Base-by-base conservation (phyloP, 108 stramenopile genomes). In the Stephanodiscus minutulus region DNA sequence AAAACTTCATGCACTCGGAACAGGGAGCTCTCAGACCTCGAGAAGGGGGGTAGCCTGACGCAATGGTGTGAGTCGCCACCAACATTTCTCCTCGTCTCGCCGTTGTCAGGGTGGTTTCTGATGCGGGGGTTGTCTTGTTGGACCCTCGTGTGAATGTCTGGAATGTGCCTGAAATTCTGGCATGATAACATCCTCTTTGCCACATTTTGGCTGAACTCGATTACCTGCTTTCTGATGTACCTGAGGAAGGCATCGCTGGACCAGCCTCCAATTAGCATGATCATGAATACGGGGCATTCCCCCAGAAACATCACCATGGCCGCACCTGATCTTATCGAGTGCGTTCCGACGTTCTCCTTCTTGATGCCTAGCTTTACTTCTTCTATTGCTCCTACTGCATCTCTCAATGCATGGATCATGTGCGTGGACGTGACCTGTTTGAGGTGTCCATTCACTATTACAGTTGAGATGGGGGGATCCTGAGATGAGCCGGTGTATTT, bases 301-400 rank as follows among this genome's bases (percentile, higher is more conserved):
- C 59, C 70, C 0, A 70, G 60, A n/a, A 21, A 70, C 59, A 70
- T 61, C 13, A 46, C 70, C 70, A 70, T 70, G 5, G 70, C 70
- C 2, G 60, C 58, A 15, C 46, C 70, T 6, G 39, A 70, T 39
- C 70, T 29, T 7, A 61, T 70, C 24, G 44, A 61, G 56, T 69
- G 68, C 24, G n/a, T 69, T 0, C 68, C 68, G 5, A 69, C 36
- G 12, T 69, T 20, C 10, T 61, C 60, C 17, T 15, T 22, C 4
- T 43, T 61, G 36, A 54, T 48, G 12, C 70, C 70, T 17, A 70
- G 31, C 27, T 7, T 48, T 3, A 4, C 44, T 27, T 61, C 46
- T 13, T 44, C 70, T 20, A 70, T 46, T 41, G 70, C 70, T 11
- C 22, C 24, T 27, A 17, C 39, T 29, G 41, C 43, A 12, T 29